Percentiles rank a stretch among this genome's conserved stretches.
These are phyloP conservation scores for Effrenium voratum DNA, from an alignment of 73 alveolate genomes.

Conservation along the genomic window DNA sequence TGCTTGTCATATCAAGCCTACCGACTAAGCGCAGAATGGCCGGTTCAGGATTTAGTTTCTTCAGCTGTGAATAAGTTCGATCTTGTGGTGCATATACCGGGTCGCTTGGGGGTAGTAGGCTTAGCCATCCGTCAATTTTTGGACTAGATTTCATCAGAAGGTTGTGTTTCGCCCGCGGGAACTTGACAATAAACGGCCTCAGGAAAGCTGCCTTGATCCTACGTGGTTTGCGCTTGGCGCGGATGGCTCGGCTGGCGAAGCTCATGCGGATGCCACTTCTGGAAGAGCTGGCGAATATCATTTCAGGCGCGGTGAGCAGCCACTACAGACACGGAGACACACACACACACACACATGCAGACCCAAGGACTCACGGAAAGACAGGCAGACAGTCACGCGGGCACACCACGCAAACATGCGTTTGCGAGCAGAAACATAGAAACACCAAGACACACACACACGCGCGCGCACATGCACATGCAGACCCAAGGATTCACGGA, in stretches of 20 bases:
- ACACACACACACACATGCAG: neutral
- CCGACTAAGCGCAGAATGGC: neutral
- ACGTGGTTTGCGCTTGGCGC: constrained; percentile 74
- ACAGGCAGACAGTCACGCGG: neutral
- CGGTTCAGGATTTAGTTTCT: neutral
- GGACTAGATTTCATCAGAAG: too few relatives aligned
- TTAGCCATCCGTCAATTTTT: too few relatives aligned
- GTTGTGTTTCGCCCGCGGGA: too few relatives aligned
- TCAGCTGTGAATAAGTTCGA: too few relatives aligned
- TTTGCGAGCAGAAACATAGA: neutral
- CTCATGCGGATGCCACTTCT: constrained; percentile 87
- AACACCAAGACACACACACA: neutral
- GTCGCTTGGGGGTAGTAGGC: too few relatives aligned
- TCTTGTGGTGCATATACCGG: too few relatives aligned
- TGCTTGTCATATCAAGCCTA: too few relatives aligned
- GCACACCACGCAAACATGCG: neutral
- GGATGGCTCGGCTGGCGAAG: constrained; percentile 88
- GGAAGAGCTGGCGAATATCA: constrained; percentile 84
- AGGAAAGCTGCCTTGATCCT: constrained; percentile 70
- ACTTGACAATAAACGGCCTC: too few relatives aligned
- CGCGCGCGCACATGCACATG: neutral
- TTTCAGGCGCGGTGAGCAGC: constrained; percentile 49
- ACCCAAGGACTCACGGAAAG: neutral
- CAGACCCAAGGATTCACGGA: neutral
- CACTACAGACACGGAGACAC: neutral